A percentile compares a stretch with the other conserved stretches of the same genome.
phyloP scores from a whole-genome alignment of 2,329 filamentous ascomycete genomes.

The Ophiostoma ulmi region DNA sequence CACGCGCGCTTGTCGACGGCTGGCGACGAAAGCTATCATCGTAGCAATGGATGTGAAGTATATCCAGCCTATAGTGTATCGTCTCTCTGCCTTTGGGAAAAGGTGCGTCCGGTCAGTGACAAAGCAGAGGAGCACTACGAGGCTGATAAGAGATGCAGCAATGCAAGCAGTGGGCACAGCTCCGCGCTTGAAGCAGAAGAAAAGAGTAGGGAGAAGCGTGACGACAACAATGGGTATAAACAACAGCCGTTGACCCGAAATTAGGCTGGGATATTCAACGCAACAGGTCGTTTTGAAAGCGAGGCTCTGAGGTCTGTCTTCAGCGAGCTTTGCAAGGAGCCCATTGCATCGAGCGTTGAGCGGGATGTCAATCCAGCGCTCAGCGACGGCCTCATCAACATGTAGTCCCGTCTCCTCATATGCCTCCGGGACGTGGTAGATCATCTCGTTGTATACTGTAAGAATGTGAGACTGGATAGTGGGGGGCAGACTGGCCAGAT shows the following conservation, averaged over 20 bases:
- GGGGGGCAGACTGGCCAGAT: conserved; percentile 41
- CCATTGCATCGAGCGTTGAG: conserved; percentile 53
- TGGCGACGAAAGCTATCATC: neutral
- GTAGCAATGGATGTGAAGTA: conserved; percentile 30
- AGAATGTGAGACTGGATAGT: conserved; percentile 42
- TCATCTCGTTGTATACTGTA: conserved; percentile 50
- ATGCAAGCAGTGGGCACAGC: neutral
- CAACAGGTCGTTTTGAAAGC: conserved; percentile 51
- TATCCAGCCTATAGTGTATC: conserved; percentile 27
- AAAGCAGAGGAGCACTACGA: conserved; percentile 41
- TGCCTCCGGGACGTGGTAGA: conserved; percentile 31
- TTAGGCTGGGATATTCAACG: conserved; percentile 38
- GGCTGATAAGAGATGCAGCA: conserved; percentile 2
- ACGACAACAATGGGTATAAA: neutral
- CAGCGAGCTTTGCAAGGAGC: conserved; percentile 31
- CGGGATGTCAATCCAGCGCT: conserved; percentile 47
- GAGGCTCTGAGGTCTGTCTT: conserved; percentile 30
- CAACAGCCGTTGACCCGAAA: conserved; percentile 35
- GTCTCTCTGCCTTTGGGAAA: conserved; percentile 49
- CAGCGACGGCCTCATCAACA: conserved; percentile 42
- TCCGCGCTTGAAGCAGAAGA: neutral
- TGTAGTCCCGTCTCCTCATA: conserved; percentile 48
- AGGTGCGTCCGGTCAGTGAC: conserved; percentile 50
- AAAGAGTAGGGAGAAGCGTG: neutral
- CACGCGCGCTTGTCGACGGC: neutral